phyloP scores from a whole-genome alignment of 2,329 filamentous ascomycete species.

The Pseudogymnoascus sp. region DNA sequence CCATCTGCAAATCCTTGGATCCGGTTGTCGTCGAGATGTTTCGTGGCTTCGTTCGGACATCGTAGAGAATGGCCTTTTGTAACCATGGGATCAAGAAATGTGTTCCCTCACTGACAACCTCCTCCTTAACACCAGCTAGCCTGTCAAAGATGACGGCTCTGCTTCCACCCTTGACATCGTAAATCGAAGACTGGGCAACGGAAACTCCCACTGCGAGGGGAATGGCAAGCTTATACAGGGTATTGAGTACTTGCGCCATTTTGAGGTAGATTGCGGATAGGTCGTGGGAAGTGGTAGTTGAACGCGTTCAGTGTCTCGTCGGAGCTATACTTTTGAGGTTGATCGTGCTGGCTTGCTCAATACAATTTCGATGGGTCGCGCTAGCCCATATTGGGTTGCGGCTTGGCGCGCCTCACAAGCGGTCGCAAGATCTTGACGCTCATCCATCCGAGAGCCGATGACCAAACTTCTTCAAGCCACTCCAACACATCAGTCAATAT shows the following conservation, averaged over 20 bases:
- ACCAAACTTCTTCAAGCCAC: constrained; percentile 12
- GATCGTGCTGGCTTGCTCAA: constrained; percentile 11
- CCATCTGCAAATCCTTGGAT: constrained; percentile 99
- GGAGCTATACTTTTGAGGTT: constrained; percentile 8
- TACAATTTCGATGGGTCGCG: constrained; percentile 22
- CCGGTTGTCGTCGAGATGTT: constrained; percentile 97
- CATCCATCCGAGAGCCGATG: constrained; percentile 14
- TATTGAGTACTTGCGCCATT: constrained; percentile 46
- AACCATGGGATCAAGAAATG: constrained; percentile 96
- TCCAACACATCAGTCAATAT: constrained; percentile 21
- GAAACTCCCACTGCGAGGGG: constrained; percentile 62
- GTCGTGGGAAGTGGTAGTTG: constrained; percentile 1
- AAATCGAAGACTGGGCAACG: constrained; percentile 70
- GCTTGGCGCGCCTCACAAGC: constrained; percentile 17
- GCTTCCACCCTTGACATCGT: constrained; percentile 92
- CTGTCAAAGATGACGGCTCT: constrained; percentile 98
- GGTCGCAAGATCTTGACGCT: constrained; percentile 12
- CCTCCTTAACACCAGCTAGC: constrained; percentile 82
- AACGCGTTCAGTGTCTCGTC: constrained; percentile 2
- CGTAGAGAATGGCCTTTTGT: constrained; percentile 88
- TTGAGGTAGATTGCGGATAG: constrained; percentile 14
- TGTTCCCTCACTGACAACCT: constrained; percentile 89
- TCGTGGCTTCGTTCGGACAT: constrained; percentile 93
- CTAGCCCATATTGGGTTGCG: constrained; percentile 17
- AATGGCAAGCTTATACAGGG: constrained; percentile 60